Evolutionary conservation across 768 basidiomycete species (phyloP), one percentile per base, ranked within the genome.

Genomic region (Dentipellis fragilis): DNA sequence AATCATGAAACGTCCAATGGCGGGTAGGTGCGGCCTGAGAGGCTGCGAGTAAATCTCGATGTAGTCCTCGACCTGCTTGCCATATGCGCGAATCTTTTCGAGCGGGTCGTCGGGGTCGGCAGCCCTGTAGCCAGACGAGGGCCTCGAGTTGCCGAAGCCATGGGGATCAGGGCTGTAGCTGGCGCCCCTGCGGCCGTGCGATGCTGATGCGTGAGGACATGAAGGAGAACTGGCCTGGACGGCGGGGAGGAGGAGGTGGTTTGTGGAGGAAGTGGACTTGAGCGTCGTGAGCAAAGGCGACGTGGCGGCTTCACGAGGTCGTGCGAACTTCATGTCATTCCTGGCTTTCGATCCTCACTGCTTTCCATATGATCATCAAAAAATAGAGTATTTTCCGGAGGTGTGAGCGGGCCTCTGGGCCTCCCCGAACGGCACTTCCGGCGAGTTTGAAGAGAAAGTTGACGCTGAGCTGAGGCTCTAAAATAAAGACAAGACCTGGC

Each of bases 1-100:
- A 70, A 98, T 98, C 57, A 99, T 71, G 73, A 97, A 98, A 63
- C 96, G 83, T 57, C 93, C 95, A 69, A 97, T 85, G 54, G 91
- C 85, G 42, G 96, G 96, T 64, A 99, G 78, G 69, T 94, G 85
- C 53, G 96, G 96, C 68, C 86, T 85, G 71, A 98, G 76, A 17
- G 96, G 96, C 67, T 96, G 88, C 8, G 93, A 86, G 71, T 88
- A 87, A 62, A 89, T 85, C 69, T 98, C 96, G 67, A 96, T 80
- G 60, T 84, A 75, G 73, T 99, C 96, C 74, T 99, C 96, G 55
- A 92, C 78, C 69, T 83, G 78, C 68, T 81, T 84, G 69, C 80
- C 80, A 62, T 84, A 73, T 7, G 77, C 76, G 59, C 83, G 80
- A 50, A 93, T 69, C 69, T 86, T 87, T 71, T 90, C 88, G 57